phyloP scores from a whole-genome alignment of 768 basidiomycete species.

The Calvatia gigantea region DNA sequence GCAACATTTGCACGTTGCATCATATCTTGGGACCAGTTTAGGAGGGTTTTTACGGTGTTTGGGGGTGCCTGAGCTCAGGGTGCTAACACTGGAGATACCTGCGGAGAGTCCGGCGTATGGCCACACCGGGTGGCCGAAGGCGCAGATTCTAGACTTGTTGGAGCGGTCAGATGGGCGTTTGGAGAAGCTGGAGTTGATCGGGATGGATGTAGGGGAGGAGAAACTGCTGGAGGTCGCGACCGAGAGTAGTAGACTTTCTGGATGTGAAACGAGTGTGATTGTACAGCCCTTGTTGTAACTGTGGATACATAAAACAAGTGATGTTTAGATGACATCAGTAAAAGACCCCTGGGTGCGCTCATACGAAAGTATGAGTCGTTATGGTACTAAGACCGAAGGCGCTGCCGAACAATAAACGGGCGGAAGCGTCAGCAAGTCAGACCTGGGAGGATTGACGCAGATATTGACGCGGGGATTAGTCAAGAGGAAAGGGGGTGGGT shows the following conservation, averaged over 20 bases:
- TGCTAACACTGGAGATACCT: slow-evolving; percentile 19
- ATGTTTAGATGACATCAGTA: slow-evolving; percentile 1
- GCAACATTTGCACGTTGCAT: slow-evolving; percentile 17
- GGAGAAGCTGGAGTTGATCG: slow-evolving; percentile 14
- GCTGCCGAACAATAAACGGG: background rate
- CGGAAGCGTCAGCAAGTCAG: background rate
- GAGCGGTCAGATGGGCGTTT: slow-evolving; percentile 19
- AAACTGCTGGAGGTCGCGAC: background rate
- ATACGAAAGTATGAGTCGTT: background rate
- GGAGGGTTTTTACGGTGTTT: slow-evolving; percentile 20
- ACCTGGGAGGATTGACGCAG: background rate
- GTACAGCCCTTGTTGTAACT: slow-evolving; percentile 1
- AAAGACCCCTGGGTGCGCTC: background rate
- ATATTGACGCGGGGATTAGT: background rate
- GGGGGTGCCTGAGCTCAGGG: slow-evolving; percentile 18
- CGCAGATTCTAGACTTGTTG: slow-evolving; percentile 16
- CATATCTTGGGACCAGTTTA: slow-evolving; percentile 18
- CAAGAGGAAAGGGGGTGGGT: background rate
- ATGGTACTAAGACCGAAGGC: background rate
- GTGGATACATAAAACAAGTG: background rate
- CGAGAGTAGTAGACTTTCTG: background rate
- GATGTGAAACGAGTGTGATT: background rate
- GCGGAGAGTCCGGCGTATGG: slow-evolving; percentile 20
- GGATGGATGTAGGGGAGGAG: slow-evolving; percentile 11
- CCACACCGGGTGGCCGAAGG: slow-evolving; percentile 19